These are phyloP conservation scores for Ustilago loliicola DNA, from an alignment of 1,284 basidiomycete genomes.

Conservation along the genomic window DNA sequence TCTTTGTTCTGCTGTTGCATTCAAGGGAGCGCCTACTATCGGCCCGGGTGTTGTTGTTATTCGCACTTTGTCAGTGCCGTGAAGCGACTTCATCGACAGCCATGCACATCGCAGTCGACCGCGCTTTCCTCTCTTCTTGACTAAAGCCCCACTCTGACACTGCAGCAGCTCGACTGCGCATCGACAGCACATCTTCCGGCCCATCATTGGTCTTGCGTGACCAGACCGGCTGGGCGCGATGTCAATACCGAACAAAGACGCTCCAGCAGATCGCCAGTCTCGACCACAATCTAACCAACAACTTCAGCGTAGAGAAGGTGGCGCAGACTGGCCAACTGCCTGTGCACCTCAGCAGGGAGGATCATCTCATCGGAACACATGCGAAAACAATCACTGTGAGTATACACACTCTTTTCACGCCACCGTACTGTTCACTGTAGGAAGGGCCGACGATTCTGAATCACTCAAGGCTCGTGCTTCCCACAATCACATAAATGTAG, in stretches of 20 bases:
- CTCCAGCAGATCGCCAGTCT: constrained; percentile 16
- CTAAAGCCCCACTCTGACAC: neutral
- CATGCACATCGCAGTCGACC: constrained; percentile 12
- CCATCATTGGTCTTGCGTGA: constrained; percentile 8
- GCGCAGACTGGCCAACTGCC: constrained; percentile 1
- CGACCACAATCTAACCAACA: neutral
- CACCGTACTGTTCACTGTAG: neutral
- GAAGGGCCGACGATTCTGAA: constrained; percentile 16
- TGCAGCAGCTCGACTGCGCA: constrained; percentile 9
- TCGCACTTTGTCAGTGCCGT: neutral
- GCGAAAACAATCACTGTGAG: constrained; percentile 16
- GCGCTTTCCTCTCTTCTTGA: constrained; percentile 10
- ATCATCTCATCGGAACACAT: neutral
- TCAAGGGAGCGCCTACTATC: neutral
- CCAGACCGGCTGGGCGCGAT: constrained; percentile 18
- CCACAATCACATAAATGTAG: constrained; percentile 1
- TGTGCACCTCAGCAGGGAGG: neutral
- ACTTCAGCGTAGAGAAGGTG: constrained; percentile 7
- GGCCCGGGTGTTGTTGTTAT: neutral
- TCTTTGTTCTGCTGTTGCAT: neutral
- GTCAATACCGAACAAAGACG: constrained; percentile 24
- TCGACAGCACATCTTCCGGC: neutral
- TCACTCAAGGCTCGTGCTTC: neutral
- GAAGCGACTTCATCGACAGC: constrained; percentile 1
- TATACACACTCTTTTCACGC: neutral